Conservation (phyloP, 176 grass and related monocot genomes). For the Oryza nivara region DNA sequence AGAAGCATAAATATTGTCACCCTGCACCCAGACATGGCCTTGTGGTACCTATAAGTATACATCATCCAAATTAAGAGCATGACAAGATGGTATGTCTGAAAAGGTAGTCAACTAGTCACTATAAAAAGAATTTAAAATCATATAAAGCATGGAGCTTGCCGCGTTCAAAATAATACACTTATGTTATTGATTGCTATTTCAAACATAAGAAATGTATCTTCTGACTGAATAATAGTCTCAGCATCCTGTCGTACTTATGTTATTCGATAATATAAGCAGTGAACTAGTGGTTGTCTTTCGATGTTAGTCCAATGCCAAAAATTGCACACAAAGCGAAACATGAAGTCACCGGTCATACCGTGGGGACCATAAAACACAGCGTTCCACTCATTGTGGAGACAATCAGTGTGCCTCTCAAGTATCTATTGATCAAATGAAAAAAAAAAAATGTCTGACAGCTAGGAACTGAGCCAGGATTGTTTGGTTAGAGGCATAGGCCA, state of each 20-base stretch:
- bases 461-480: neutral
- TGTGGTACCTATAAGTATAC: slow-evolving; percentile 68
- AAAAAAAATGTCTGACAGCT: neutral
- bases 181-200: neutral
- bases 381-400: neutral
- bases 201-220: slow-evolving; percentile 2
- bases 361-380: neutral
- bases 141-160: neutral
- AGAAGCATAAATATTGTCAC: slow-evolving; percentile 75
- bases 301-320: neutral
- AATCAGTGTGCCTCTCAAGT: neutral
- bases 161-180: neutral
- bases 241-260: neutral
- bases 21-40: slow-evolving; percentile 92
- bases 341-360: neutral
- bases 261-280: neutral
- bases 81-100: neutral
- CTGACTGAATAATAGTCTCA: neutral
- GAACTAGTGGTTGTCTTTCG: neutral
- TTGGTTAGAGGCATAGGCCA: neutral
- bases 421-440: neutral
- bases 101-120: neutral
- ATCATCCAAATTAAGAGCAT: neutral
- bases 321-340: neutral
- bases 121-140: slow-evolving; percentile 18